A percentile compares a stretch with the other conserved stretches of the same genome.
Evolutionary conservation across 768 basidiomycete species (phyloP).

Genomic region (Boletus subparvulus): DNA sequence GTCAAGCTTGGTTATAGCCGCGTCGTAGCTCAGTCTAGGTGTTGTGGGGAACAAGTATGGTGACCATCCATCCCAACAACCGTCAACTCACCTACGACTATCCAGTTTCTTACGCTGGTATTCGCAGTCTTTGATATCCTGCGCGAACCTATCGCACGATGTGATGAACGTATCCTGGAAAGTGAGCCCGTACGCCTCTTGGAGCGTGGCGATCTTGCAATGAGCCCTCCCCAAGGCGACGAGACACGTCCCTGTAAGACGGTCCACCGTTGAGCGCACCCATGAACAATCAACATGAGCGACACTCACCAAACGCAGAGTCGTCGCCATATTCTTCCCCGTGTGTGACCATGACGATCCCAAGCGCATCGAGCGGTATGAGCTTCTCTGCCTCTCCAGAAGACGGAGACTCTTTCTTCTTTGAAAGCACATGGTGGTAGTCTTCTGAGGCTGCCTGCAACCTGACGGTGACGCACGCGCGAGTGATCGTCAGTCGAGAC

Average conservation of each 20-base stretch:
- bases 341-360: conserved; percentile 83
- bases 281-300: conserved; percentile 2
- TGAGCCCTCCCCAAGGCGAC: conserved; percentile 78
- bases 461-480: conserved; percentile 37
- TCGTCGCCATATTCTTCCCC: conserved; percentile 81
- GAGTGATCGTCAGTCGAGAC: conserved; percentile 1
- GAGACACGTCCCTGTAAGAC: conserved; percentile 60
- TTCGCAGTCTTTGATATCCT: conserved; percentile 84
- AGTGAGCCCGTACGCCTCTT: conserved; percentile 74
- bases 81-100: conserved; percentile 61
- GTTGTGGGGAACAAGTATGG: not conserved
- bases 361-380: conserved; percentile 73
- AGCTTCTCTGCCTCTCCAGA: conserved; percentile 67
- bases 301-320: conserved; percentile 61
- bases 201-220: conserved; percentile 80
- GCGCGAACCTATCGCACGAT: conserved; percentile 62
- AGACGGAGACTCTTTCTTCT: conserved; percentile 69
- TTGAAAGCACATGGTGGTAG: conserved; percentile 69
- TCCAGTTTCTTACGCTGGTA: conserved; percentile 82
- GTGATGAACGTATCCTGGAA: conserved; percentile 73
- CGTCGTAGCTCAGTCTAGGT: conserved; percentile 71
- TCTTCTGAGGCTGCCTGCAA: conserved; percentile 68
- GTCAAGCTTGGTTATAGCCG: conserved; percentile 67
- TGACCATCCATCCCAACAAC: not conserved
- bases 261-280: not conserved